Base-by-base conservation (phyloP, 345 rosid species). In the Erysimum cheiranthoides region DNA sequence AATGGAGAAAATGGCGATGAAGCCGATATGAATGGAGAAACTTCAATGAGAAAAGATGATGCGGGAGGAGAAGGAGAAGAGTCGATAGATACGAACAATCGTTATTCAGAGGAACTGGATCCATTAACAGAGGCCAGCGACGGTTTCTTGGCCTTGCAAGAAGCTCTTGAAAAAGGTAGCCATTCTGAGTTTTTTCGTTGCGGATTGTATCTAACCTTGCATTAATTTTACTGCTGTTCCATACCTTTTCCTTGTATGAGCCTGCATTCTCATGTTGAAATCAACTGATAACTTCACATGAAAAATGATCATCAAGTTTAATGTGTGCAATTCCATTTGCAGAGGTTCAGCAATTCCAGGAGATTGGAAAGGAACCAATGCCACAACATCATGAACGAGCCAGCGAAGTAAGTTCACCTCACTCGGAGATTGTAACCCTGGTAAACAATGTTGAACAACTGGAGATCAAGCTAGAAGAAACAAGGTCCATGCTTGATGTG, bases 81-180 rank as follows among this genome's bases (percentile, higher is more conserved):
- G 66, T 58, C 73, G 1, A 84, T 81, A 32, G 80, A 56, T 61
- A 82, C 74, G 62, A 74, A 79, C 74, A 72, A 70, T 56, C 69
- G 4, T 5, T 76, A 58, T 14, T 67, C 88, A 27, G 73, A 73
- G 71, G 86, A 86, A 18, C 71, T 21, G 10, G 96, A 92, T 83
- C 90, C 91, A 18, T 82, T 90, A 52, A 65, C 75, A 17, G 82
- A 83, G 63, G 89, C 90, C 56, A 57, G 88, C 46, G 49, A 68
- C 9, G 32, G 82, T 30, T 89, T 92, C 73, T 83, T 85, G 51
- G 73, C 82, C 49, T 84, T 84, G 69, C 93, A 92, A 76, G 92
- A 89, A 78, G 90, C 86, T 56, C 88, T 92, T 51, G 86, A 76
- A 75, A 87, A 78, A 70, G 97, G 96, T 87, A 42, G 40, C 78